These are phyloP conservation scores for Fraxinus paxiana DNA, from an alignment of 305 asterid species.

Conservation along the genomic window DNA sequence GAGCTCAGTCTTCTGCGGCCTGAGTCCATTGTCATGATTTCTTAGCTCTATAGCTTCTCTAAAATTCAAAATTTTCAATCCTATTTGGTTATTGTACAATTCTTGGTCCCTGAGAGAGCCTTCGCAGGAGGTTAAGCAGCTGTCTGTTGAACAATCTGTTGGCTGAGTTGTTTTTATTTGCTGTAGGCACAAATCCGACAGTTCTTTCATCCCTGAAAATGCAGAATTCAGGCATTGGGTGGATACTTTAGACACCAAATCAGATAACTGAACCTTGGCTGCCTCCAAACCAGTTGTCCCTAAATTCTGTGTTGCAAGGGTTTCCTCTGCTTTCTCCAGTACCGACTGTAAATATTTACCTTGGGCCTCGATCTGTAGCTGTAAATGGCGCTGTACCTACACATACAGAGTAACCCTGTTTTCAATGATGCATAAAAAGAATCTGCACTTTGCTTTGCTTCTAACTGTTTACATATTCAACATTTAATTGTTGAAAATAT, in stretches of 20 bases:
- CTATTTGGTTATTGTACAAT: slow-evolving; percentile 40
- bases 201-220: slow-evolving; percentile 58
- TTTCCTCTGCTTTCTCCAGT: slow-evolving; percentile 89
- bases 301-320: slow-evolving; percentile 66
- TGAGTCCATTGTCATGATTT: slow-evolving; percentile 32
- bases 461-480: background rate
- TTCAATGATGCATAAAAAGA: background rate
- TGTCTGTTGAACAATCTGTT: slow-evolving; percentile 66
- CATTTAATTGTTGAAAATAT: background rate
- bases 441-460: background rate
- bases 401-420: slow-evolving; percentile 20
- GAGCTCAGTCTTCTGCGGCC: slow-evolving; percentile 36
- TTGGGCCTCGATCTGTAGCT: slow-evolving; percentile 87
- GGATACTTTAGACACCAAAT: slow-evolving; percentile 72
- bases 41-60: slow-evolving; percentile 35
- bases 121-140: slow-evolving; percentile 77
- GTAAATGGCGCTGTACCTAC: slow-evolving; percentile 89
- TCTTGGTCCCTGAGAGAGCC: slow-evolving; percentile 57
- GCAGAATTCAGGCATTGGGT: slow-evolving; percentile 69
- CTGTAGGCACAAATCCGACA: slow-evolving; percentile 50
- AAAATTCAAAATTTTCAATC: slow-evolving; percentile 33
- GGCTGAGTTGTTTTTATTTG: slow-evolving; percentile 42
- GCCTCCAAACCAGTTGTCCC: slow-evolving; percentile 71
- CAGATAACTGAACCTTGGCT: slow-evolving; percentile 74
- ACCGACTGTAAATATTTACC: slow-evolving; percentile 83